Evolutionary conservation across 78 protist species (phyloP).

Genomic region (Planoprotostelium fungivorum): DNA sequence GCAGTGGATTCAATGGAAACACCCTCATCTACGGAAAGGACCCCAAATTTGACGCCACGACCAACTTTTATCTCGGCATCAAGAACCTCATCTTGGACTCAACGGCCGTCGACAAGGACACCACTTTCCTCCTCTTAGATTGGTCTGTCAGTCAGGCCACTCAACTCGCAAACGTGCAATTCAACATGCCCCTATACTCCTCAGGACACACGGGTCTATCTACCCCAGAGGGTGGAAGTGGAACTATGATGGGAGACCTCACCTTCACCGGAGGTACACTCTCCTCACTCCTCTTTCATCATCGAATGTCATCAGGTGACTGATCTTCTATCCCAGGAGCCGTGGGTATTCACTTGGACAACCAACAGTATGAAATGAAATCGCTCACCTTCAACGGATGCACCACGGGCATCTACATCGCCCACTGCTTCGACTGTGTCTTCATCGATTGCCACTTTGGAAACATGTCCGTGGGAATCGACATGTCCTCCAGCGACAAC

Average conservation of each 20-base stretch:
- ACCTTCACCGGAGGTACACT: neutral
- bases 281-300: neutral
- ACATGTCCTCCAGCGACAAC: neutral
- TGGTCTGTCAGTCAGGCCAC: neutral
- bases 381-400: neutral
- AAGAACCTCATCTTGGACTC: neutral
- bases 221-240: neutral
- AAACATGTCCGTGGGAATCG: neutral
- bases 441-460: neutral
- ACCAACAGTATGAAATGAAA: neutral
- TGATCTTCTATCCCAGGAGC: neutral
- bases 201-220: neutral
- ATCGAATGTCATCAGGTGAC: no score
- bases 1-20: neutral
- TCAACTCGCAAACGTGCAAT: neutral
- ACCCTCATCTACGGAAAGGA: neutral
- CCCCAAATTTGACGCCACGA: neutral
- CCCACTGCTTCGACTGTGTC: neutral
- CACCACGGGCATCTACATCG: neutral
- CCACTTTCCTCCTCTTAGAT: neutral
- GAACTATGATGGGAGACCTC: neutral
- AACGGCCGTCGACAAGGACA: neutral
- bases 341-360: neutral
- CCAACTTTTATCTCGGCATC: conserved; percentile 1
- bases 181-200: neutral